These are phyloP conservation scores for Nicotiana paniculata DNA, from an alignment of 257 asterid species.

Conservation along the genomic window DNA sequence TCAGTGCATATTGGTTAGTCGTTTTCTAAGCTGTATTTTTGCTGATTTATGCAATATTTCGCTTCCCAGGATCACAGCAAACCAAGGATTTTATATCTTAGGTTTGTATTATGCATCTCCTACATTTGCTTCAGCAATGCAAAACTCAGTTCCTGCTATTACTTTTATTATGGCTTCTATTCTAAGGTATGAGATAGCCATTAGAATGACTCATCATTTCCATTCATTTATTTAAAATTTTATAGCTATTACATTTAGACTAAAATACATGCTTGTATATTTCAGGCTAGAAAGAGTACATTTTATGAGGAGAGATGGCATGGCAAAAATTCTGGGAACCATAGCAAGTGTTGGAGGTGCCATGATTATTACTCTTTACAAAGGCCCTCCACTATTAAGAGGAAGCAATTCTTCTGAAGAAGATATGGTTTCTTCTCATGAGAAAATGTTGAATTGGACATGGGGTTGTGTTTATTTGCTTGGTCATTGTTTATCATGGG, in stretches of 20 bases:
- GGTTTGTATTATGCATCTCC: conserved; percentile 82
- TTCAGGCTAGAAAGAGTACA: conserved; percentile 49
- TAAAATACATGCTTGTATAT: not conserved
- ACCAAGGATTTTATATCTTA: conserved; percentile 73
- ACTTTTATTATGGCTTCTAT: conserved; percentile 50
- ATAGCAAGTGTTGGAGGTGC: conserved; percentile 79
- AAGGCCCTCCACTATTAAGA: conserved; percentile 60
- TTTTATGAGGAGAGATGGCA: conserved; percentile 53
- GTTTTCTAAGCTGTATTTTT: no score
- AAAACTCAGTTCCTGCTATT: conserved; percentile 82
- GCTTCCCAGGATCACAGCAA: conserved; percentile 59
- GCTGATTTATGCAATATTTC: no score
- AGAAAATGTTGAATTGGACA: conserved; percentile 53
- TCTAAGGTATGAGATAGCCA: conserved; percentile 31
- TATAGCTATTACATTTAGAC: not conserved
- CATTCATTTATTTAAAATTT: no score
- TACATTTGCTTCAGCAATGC: conserved; percentile 88
- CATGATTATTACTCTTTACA: conserved; percentile 61
- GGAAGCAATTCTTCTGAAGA: conserved; percentile 17
- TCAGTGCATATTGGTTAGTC: no score
- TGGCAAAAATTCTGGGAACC: conserved; percentile 73
- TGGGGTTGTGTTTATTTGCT: conserved; percentile 72
- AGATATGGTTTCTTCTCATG: conserved; percentile 17
- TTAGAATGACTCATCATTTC: no score
- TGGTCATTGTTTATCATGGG: conserved; percentile 89